These are phyloP conservation scores for Cladosporium colombiae DNA, from an alignment of 2,329 filamentous ascomycete species.

Conservation along the genomic window DNA sequence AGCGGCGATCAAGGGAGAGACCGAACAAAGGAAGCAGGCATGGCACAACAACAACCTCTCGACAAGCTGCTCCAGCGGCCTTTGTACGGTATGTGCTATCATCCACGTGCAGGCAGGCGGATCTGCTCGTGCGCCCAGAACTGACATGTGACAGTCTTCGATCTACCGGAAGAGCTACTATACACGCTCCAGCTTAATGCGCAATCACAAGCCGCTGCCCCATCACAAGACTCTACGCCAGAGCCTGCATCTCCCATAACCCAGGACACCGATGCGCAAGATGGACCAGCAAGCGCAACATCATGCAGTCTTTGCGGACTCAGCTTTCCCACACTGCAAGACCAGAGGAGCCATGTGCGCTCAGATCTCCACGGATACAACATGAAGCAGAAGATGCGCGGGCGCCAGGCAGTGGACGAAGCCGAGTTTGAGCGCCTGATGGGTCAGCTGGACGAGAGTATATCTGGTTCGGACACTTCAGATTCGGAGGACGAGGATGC, in stretches of 20 bases:
- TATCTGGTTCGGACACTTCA: constrained; percentile 73
- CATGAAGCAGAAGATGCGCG: constrained; percentile 84
- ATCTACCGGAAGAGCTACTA: constrained; percentile 75
- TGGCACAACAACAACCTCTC: constrained; percentile 9
- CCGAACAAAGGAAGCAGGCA: not conserved
- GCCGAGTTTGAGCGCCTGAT: constrained; percentile 83
- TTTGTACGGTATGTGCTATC: constrained; percentile 47
- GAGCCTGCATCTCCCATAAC: constrained; percentile 24
- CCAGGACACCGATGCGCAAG: constrained; percentile 1
- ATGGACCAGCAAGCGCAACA: constrained; percentile 56
- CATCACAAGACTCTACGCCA: constrained; percentile 31
- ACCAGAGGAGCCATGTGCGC: constrained; percentile 82
- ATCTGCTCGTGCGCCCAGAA: not conserved
- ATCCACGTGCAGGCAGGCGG: not conserved
- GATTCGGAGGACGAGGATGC: constrained; percentile 69
- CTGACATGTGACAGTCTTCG: constrained; percentile 63
- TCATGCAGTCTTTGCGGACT: constrained; percentile 80
- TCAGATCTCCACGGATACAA: constrained; percentile 95
- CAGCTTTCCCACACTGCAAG: constrained; percentile 69
- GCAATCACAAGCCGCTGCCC: constrained; percentile 45
- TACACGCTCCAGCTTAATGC: constrained; percentile 64
- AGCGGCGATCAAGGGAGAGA: not conserved
- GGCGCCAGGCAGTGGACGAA: constrained; percentile 71
- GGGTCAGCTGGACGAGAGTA: constrained; percentile 82
- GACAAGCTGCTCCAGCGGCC: constrained; percentile 49